phyloP scores from a whole-genome alignment of 768 basidiomycete species.

The Boletus tomentosulus region DNA sequence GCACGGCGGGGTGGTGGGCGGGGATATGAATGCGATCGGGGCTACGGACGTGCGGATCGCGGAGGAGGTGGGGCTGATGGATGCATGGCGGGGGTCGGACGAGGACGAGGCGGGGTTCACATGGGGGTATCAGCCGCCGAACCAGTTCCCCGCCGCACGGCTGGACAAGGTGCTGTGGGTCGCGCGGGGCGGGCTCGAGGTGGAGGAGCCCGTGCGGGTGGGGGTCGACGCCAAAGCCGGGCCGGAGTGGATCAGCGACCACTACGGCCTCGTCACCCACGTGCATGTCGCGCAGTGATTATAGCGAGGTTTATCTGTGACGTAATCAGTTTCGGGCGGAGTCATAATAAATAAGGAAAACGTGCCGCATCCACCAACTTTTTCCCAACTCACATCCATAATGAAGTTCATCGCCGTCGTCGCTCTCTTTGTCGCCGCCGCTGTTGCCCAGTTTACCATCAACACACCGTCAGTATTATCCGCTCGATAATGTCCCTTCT shows the following conservation, averaged over 20 bases:
- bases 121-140: slow-evolving; percentile 64
- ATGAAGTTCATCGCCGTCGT: slow-evolving; percentile 48
- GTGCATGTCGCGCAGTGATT: slow-evolving; percentile 28
- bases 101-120: slow-evolving; percentile 49
- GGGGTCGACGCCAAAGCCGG: slow-evolving; percentile 50
- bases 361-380: not conserved
- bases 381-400: slow-evolving; percentile 20
- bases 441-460: slow-evolving; percentile 48
- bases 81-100: slow-evolving; percentile 53
- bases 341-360: slow-evolving; percentile 31
- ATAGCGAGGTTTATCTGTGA: slow-evolving; percentile 5
- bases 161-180: slow-evolving; percentile 67
- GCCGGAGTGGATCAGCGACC: slow-evolving; percentile 60
- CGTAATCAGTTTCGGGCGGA: slow-evolving; percentile 25
- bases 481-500: not conserved
- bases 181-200: slow-evolving; percentile 42
- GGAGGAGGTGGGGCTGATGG: slow-evolving; percentile 44
- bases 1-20: slow-evolving; percentile 58
- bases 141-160: slow-evolving; percentile 45
- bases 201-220: slow-evolving; percentile 51
- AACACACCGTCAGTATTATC: slow-evolving; percentile 65
- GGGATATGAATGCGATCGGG: slow-evolving; percentile 70
- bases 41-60: slow-evolving; percentile 42
- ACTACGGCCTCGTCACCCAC: slow-evolving; percentile 53
- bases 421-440: slow-evolving; percentile 40